These are phyloP conservation scores for Pisolithus tinctorius DNA, from an alignment of 768 basidiomycete genomes.

Conservation along the genomic window DNA sequence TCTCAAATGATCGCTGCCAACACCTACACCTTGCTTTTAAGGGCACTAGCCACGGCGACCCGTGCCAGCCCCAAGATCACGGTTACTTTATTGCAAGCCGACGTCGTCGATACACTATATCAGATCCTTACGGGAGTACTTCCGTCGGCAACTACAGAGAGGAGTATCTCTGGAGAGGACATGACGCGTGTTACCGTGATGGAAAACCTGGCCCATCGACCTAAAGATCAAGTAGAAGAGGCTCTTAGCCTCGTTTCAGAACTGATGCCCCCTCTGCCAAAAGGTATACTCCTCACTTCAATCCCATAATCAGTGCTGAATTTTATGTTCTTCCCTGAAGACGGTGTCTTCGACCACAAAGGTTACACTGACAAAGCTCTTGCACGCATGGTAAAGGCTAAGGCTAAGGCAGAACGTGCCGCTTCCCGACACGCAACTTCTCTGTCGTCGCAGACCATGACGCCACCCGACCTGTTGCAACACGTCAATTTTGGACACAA, in stretches of 20 bases:
- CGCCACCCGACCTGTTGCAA: constrained; percentile 16
- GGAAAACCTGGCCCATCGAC: constrained; percentile 93
- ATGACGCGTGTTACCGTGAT: constrained; percentile 96
- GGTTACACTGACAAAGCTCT: constrained; percentile 84
- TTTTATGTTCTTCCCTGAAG: constrained; percentile 30
- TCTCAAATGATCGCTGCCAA: constrained; percentile 80
- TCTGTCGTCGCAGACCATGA: constrained; percentile 21
- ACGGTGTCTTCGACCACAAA: constrained; percentile 94
- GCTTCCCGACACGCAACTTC: constrained; percentile 53
- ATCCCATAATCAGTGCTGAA: background rate
- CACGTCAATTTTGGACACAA: constrained; percentile 6
- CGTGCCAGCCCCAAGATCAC: constrained; percentile 86
- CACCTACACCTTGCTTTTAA: constrained; percentile 84
- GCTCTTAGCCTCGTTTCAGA: constrained; percentile 84
- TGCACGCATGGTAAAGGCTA: constrained; percentile 68
- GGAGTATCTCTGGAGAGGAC: constrained; percentile 82
- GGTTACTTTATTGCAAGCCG: constrained; percentile 80
- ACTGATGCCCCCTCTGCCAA: constrained; percentile 86
- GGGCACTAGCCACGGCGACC: constrained; percentile 82
- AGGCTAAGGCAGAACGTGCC: constrained; percentile 75
- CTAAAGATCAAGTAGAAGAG: constrained; percentile 97
- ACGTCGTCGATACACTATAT: constrained; percentile 87
- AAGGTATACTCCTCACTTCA: constrained; percentile 46
- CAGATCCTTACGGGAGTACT: constrained; percentile 94
- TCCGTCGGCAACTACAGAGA: constrained; percentile 56